A percentile compares a stretch with the other conserved stretches of the same genome.
These are phyloP conservation scores for Magnolia kwangsiensis DNA, from an alignment of 164 flowering plant genomes.

Conservation along the genomic window DNA sequence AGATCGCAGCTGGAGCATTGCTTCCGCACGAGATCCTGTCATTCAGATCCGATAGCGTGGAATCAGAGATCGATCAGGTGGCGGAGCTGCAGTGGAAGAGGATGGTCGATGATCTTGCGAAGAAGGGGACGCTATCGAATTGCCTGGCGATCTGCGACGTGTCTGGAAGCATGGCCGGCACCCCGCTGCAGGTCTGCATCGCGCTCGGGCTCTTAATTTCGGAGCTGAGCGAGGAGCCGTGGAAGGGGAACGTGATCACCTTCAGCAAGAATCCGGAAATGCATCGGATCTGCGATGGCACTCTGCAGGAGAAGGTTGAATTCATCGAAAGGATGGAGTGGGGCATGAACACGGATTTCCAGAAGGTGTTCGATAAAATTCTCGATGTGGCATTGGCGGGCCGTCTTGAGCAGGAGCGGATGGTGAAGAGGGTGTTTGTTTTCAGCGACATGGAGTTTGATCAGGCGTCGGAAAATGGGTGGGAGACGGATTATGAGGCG, in stretches of 20 bases:
- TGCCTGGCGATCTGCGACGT: conserved; percentile 35
- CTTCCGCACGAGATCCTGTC: conserved; percentile 49
- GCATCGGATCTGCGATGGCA: conserved; percentile 21
- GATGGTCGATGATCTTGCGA: conserved; percentile 36
- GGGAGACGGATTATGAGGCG: conserved; percentile 51
- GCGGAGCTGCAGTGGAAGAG: conserved; percentile 53
- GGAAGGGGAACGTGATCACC: conserved; percentile 31
- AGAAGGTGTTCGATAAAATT: conserved; percentile 32
- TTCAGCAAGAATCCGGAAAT: conserved; percentile 28
- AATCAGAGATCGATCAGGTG: conserved; percentile 22
- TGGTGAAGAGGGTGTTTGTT: conserved; percentile 49
- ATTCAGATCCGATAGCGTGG: not conserved
- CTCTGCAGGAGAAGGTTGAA: conserved; percentile 13
- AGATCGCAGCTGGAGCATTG: conserved; percentile 53
- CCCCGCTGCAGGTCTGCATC: conserved; percentile 28
- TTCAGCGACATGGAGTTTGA: conserved; percentile 73
- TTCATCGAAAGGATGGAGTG: conserved; percentile 25
- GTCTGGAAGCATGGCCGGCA: conserved; percentile 29
- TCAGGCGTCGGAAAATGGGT: conserved; percentile 28
- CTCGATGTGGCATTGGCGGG: conserved; percentile 17
- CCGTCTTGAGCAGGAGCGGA: conserved; percentile 18
- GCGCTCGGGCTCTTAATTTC: conserved; percentile 31
- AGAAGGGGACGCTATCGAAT: conserved; percentile 27
- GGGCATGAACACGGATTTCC: conserved; percentile 30
- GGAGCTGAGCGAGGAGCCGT: conserved; percentile 30